Base-by-base conservation (phyloP, 2,329 filamentous ascomycete genomes). In the Xylaria arbuscula region DNA sequence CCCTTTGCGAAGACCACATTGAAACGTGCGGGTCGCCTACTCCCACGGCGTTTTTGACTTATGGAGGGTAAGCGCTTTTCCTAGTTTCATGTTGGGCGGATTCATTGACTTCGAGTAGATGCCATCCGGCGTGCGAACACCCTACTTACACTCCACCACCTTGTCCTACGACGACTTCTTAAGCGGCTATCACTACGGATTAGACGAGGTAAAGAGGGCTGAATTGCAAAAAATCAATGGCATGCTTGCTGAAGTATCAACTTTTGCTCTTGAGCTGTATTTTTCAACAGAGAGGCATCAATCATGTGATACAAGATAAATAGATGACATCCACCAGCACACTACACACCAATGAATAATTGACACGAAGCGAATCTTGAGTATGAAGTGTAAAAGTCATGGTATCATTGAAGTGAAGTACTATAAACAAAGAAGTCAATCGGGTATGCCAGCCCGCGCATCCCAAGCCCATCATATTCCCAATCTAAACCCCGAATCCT, bases 21-120 rank as follows among this genome's bases (percentile, higher is more conserved):
- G 69, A 66, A 70, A 69, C 64, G 1, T 77, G 76, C 54, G 76
- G 74, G 24, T 69, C 71, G 2, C 73, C 75, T 9, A 67, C 70
- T n/a, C 67, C 71, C 8, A 76, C 75, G 0, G 70, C 72, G 17
- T 48, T 55, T 32, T 50, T 72, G 38, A 69, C 64, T 15, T 71
- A 71, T 51, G 69, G 70, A 61, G 69, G 66, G 70, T 70, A 67
- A 66, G 64, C 34, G 28, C 9, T 32, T n/a, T 10, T 0, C 38
- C 22, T 17, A n/a, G 24, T 11, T 22, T 13, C 9, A 19, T 34
- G 40, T 28, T 45, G 8, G 8, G 8, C 15, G 22, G 10, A 17
- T 24, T 65, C 8, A 60, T 24, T 65, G 11, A 65, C 47, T 2
- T 48, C 15, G 28, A 11, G 28, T 38, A 72, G 70, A 47, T 72